Conservation (phyloP, 495 filamentous ascomycete species). For the Penicillium ochrochloron region DNA sequence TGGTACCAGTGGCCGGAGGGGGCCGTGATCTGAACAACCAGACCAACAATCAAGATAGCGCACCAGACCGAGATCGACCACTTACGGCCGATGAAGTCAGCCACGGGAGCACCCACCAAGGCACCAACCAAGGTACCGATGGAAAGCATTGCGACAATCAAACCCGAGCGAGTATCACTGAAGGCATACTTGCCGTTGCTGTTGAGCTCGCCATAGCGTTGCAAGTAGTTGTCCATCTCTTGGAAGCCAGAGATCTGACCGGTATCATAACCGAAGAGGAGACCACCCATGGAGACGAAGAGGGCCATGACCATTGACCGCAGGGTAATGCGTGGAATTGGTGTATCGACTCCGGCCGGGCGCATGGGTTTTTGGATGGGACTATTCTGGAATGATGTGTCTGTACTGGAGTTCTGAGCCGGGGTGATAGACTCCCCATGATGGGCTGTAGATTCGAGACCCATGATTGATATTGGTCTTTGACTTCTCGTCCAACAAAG, state of each 20-base stretch:
- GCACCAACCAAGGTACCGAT: slow-evolving; percentile 72
- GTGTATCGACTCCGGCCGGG: slow-evolving; percentile 40
- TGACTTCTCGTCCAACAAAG: neutral
- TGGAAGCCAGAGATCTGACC: slow-evolving; percentile 65
- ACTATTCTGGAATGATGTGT: slow-evolving; percentile 34
- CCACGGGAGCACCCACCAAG: slow-evolving; percentile 59
- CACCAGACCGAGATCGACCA: slow-evolving; percentile 59
- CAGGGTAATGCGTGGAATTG: slow-evolving; percentile 48
- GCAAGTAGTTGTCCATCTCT: slow-evolving; percentile 57
- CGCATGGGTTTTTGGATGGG: slow-evolving; percentile 32
- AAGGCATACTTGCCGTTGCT: slow-evolving; percentile 43
- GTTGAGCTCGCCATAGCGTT: slow-evolving; percentile 47
- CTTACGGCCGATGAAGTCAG: slow-evolving; percentile 57
- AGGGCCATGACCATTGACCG: slow-evolving; percentile 56
- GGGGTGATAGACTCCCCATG: slow-evolving; percentile 48
- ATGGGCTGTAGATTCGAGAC: slow-evolving; percentile 38
- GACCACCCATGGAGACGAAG: slow-evolving; percentile 69
- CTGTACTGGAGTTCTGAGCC: slow-evolving; percentile 29
- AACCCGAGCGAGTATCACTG: slow-evolving; percentile 53
- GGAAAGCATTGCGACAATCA: slow-evolving; percentile 62
- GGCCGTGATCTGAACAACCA: slow-evolving; percentile 68
- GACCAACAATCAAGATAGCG: slow-evolving; percentile 65
- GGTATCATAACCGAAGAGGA: slow-evolving; percentile 60
- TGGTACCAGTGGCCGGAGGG: slow-evolving; percentile 56
- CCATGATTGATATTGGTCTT: slow-evolving; percentile 33